These are phyloP conservation scores for Trypanosoma melophagium DNA, from an alignment of 208 protist species.

Conservation along the genomic window DNA sequence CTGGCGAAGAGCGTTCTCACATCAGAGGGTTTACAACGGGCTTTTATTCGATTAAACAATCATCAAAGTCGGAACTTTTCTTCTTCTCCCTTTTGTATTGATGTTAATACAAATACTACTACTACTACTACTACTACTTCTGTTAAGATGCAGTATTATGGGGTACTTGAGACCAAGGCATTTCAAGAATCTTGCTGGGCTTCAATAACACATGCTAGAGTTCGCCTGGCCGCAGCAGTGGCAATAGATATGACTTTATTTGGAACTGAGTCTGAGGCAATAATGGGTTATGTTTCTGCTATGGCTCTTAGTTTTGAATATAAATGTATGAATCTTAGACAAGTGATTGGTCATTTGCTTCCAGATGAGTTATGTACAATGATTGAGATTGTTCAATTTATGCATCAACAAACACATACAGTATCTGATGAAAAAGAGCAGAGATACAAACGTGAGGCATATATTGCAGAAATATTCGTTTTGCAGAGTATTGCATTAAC, in stretches of 20 bases:
- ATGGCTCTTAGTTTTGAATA: constrained; percentile 36
- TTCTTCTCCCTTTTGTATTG: neutral
- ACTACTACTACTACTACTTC: neutral
- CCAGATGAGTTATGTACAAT: constrained; percentile 60
- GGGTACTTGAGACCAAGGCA: neutral
- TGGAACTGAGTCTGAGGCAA: constrained; percentile 13
- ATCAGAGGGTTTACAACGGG: constrained; percentile 16
- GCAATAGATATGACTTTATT: constrained; percentile 24
- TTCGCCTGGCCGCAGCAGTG: constrained; percentile 29
- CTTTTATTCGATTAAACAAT: constrained; percentile 35
- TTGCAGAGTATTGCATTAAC: constrained; percentile 49
- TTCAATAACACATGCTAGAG: constrained; percentile 41
- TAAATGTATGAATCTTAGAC: constrained; percentile 35
- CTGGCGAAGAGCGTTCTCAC: constrained; percentile 29
- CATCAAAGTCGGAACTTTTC: neutral
- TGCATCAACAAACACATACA: constrained; percentile 18
- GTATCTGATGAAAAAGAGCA: neutral
- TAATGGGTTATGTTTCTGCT: constrained; percentile 30
- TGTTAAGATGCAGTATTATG: neutral
- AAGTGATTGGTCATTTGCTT: constrained; percentile 26
- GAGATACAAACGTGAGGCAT: constrained; percentile 19
- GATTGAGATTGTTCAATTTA: constrained; percentile 42
- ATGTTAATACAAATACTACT: too few species aligned
- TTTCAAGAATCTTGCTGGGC: constrained; percentile 28
- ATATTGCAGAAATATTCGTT: constrained; percentile 42